Evolutionary conservation across 2,329 filamentous ascomycete species (phyloP), one percentile per base, ranked within the genome.

Genomic region (Diaporthe sp.): DNA sequence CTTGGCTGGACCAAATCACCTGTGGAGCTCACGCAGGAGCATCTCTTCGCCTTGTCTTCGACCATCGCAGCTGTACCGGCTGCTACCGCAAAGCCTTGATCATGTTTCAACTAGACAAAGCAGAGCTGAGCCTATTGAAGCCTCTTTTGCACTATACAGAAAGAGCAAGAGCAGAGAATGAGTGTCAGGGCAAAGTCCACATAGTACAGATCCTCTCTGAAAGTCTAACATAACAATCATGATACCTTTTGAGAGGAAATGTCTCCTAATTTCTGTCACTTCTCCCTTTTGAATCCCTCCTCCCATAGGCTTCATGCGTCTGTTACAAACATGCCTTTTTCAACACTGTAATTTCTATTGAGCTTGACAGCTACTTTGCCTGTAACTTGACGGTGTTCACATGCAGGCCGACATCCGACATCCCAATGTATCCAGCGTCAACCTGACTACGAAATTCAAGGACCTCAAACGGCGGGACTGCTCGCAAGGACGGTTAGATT

Each of bases 1-100:
- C 70, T 72, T 22, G 57, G 42, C 20, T 72, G 70, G 70, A 72
- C 70, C 6, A 58, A 44, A 25, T 72, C 70, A 3, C 70, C 55
- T 6, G 70, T 72, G n/a, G 55, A 72, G 42, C 51, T 72, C 57
- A 58, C 37, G 12, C 15, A 31, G 22, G 28, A 34, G 25, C 42
- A 61, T 20, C 42, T 72, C 17, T 60, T 61, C 42, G 55, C 55
- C 25, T 51, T 63, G 70, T 72, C 70, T 25, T 72, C 70, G 20
- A 60, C 70, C 0, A 72, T 72, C 17, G 70, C 70, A 37, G 63
- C 63, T 37, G 63, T 68, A 1, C 63, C 63, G 6, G 47, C 25
- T 34, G 63, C 63, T 25, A 68, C 63, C 2, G 22, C 31, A 15
- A 68, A 25, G 63, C 63, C 63, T 39, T 49, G 47, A 53, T 13